These are phyloP conservation scores for Acacia confusa DNA, from an alignment of 306 rosid species.

Conservation along the genomic window DNA sequence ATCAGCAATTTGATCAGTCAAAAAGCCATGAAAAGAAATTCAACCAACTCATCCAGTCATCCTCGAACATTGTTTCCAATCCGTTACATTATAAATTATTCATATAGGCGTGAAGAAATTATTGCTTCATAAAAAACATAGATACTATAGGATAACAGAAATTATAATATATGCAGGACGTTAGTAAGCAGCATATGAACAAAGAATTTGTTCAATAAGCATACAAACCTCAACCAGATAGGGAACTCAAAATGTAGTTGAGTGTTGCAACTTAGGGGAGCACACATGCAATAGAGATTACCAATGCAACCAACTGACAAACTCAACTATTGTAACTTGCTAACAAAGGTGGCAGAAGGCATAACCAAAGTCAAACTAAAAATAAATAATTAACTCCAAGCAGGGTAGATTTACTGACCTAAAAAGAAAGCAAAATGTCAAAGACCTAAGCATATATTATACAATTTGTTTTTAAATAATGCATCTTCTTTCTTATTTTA, in stretches of 20 bases:
- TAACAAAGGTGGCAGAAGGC: conserved; percentile 17
- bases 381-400: conserved; percentile 14
- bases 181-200: not conserved
- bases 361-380: conserved; percentile 14
- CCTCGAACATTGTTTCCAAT: not conserved
- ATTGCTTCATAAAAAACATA: not conserved
- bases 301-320: conserved; percentile 24
- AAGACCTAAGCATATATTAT: conserved; percentile 50
- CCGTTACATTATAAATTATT: not conserved
- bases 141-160: not conserved
- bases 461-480: no score
- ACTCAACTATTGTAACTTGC: conserved; percentile 16
- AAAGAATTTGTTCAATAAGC: no score
- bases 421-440: conserved; percentile 61
- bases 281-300: not conserved
- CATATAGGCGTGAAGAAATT: not conserved
- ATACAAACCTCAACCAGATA: no score
- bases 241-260: no score
- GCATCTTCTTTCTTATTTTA: no score
- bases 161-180: not conserved
- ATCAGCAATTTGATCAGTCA: not conserved
- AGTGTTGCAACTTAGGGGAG: not conserved
- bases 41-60: not conserved
- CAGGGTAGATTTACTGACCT: conserved; percentile 53
- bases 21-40: not conserved